A percentile compares a stretch with the other conserved stretches of the same genome.
These are phyloP conservation scores for Ganoderma leucocontextum DNA, from an alignment of 1,284 basidiomycete species.

Conservation along the genomic window DNA sequence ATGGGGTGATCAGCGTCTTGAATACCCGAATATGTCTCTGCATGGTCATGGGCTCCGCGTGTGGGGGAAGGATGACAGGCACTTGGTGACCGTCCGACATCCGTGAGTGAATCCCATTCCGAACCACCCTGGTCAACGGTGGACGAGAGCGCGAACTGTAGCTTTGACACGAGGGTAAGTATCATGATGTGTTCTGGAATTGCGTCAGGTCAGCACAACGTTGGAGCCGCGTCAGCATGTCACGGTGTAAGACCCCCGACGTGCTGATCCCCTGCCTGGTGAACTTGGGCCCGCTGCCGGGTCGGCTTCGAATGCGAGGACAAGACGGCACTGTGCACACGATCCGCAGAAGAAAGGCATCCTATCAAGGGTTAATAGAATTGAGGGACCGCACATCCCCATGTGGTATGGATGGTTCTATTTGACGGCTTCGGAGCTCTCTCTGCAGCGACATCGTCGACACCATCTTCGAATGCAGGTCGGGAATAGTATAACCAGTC, in stretches of 20 bases:
- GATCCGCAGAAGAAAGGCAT: background rate
- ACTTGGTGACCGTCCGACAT: constrained; percentile 44
- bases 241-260: constrained; percentile 14
- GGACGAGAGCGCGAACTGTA: constrained; percentile 46
- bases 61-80: constrained; percentile 46
- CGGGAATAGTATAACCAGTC: no score
- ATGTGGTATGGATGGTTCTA: no score
- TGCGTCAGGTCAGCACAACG: background rate
- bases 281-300: constrained; percentile 44
- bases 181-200: constrained; percentile 35
- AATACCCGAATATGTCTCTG: constrained; percentile 43
- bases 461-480: no score
- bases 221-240: background rate
- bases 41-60: constrained; percentile 41
- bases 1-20: constrained; percentile 29
- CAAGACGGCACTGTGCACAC: background rate
- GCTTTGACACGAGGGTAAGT: constrained; percentile 31
- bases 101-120: constrained; percentile 47
- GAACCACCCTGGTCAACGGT: constrained; percentile 40
- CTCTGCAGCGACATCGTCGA: no score
- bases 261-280: constrained; percentile 45
- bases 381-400: no score
- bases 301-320: constrained; percentile 52
- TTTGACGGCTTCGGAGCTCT: no score
- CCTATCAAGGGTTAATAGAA: background rate